Conservation (phyloP, 2,329 filamentous ascomycete species). For the Tolypocladium capitatum region DNA sequence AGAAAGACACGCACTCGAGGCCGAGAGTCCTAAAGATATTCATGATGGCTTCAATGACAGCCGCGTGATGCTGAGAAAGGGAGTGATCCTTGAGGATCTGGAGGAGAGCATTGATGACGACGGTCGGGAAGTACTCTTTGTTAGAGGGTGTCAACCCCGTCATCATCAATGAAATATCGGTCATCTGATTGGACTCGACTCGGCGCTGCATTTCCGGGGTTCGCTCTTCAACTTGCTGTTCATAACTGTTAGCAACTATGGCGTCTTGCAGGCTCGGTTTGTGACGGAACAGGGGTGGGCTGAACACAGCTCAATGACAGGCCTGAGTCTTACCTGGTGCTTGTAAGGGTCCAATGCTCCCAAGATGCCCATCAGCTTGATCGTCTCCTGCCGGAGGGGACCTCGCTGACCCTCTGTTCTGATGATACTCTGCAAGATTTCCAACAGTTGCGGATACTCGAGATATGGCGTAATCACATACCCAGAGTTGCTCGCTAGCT, state of each 20-base stretch:
- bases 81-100: slow-evolving; percentile 86
- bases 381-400: slow-evolving; percentile 78
- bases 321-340: slow-evolving; percentile 48
- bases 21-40: slow-evolving; percentile 96
- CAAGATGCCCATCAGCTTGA: slow-evolving; percentile 90
- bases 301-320: not conserved
- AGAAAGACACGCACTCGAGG: slow-evolving; percentile 88
- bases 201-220: slow-evolving; percentile 67
- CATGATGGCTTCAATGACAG: slow-evolving; percentile 95
- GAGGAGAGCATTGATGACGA: slow-evolving; percentile 91
- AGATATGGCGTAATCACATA: slow-evolving; percentile 96
- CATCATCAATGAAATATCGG: slow-evolving; percentile 97
- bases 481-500: slow-evolving; percentile 88
- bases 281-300: not conserved
- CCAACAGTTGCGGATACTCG: slow-evolving; percentile 86
- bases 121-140: slow-evolving; percentile 96
- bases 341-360: slow-evolving; percentile 94
- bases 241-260: slow-evolving; percentile 1
- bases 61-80: slow-evolving; percentile 77
- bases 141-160: slow-evolving; percentile 89
- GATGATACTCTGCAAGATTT: slow-evolving; percentile 86
- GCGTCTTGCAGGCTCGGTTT: not conserved
- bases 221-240: slow-evolving; percentile 68
- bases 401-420: slow-evolving; percentile 78
- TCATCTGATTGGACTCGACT: slow-evolving; percentile 52